Percentiles rank a stretch among this genome's conserved stretches.
These are phyloP conservation scores for Pholiota adiposa DNA, from an alignment of 1,284 basidiomycete genomes.

Conservation along the genomic window DNA sequence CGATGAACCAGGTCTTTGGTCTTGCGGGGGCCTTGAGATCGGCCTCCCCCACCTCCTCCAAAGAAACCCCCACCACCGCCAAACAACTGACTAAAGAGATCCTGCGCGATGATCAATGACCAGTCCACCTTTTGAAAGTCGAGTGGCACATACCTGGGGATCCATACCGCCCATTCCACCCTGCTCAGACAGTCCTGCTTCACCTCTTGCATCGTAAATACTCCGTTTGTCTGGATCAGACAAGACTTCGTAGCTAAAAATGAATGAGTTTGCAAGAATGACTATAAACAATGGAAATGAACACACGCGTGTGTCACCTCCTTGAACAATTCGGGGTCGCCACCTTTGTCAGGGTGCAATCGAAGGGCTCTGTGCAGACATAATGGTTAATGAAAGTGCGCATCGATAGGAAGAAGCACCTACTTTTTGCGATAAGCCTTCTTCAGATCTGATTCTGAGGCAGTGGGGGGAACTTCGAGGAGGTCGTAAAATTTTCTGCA, in stretches of 20 bases:
- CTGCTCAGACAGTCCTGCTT: constrained; percentile 88
- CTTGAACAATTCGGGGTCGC: constrained; percentile 97
- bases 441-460: constrained; percentile 85
- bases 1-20: constrained; percentile 99
- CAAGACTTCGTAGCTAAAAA: constrained; percentile 86
- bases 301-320: constrained; percentile 95
- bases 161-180: constrained; percentile 97
- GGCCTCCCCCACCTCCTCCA: constrained; percentile 50
- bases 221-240: constrained; percentile 88
- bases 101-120: constrained; percentile 48
- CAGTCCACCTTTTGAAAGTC: constrained; percentile 26
- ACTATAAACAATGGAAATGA: background rate
- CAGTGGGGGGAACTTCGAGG: constrained; percentile 78
- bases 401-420: constrained; percentile 17
- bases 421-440: constrained; percentile 96
- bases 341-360: constrained; percentile 96
- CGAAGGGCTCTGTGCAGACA: constrained; percentile 71
- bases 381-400: constrained; percentile 18
- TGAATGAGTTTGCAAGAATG: constrained; percentile 9
- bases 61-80: constrained; percentile 70
- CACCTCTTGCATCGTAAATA: constrained; percentile 92
- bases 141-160: constrained; percentile 66
- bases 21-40: constrained; percentile 86
- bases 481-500: constrained; percentile 89
- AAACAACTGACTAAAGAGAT: constrained; percentile 98